These are phyloP conservation scores for Ophiocordyceps sinensis DNA, from an alignment of 2,329 filamentous ascomycete species.

Conservation along the genomic window DNA sequence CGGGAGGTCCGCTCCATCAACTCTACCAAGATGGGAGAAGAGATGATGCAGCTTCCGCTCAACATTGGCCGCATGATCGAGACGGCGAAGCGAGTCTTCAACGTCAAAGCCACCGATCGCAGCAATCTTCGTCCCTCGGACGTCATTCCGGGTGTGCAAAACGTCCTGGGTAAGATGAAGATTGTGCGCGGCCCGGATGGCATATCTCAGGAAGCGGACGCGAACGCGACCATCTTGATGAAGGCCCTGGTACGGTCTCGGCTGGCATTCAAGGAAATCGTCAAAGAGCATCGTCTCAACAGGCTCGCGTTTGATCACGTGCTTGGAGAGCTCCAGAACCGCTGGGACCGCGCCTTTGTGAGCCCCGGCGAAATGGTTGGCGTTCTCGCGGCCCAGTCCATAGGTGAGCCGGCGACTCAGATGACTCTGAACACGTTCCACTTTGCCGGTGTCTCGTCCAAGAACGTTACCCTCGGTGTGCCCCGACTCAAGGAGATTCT, in stretches of 20 bases:
- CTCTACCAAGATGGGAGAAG: constrained; percentile 56
- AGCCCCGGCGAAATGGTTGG: constrained; percentile 97
- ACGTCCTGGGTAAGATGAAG: constrained; percentile 60
- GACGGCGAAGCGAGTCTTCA: constrained; percentile 79
- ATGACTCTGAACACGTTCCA: constrained; percentile 99
- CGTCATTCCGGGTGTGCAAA: constrained; percentile 66
- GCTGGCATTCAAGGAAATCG: constrained; percentile 84
- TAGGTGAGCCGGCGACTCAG: constrained; percentile 95
- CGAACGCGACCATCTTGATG: constrained; percentile 79
- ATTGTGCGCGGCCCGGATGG: constrained; percentile 76
- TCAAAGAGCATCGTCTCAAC: constrained; percentile 72
- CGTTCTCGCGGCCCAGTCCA: constrained; percentile 92
- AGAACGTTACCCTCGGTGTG: constrained; percentile 98
- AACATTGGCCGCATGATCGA: constrained; percentile 87
- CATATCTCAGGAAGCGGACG: constrained; percentile 74
- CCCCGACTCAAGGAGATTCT: constrained; percentile 98
- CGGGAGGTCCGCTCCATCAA: constrained; percentile 58
- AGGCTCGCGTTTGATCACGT: constrained; percentile 88
- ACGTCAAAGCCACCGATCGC: constrained; percentile 69
- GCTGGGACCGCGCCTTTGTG: constrained; percentile 75
- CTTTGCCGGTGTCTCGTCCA: constrained; percentile 98
- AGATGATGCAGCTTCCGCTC: constrained; percentile 80
- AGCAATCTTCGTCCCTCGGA: constrained; percentile 84
- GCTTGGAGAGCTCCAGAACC: constrained; percentile 75
- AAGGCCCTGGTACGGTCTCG: constrained; percentile 83